phyloP scores from a whole-genome alignment of 2,329 filamentous ascomycete species.

The Scedosporium boydii region DNA sequence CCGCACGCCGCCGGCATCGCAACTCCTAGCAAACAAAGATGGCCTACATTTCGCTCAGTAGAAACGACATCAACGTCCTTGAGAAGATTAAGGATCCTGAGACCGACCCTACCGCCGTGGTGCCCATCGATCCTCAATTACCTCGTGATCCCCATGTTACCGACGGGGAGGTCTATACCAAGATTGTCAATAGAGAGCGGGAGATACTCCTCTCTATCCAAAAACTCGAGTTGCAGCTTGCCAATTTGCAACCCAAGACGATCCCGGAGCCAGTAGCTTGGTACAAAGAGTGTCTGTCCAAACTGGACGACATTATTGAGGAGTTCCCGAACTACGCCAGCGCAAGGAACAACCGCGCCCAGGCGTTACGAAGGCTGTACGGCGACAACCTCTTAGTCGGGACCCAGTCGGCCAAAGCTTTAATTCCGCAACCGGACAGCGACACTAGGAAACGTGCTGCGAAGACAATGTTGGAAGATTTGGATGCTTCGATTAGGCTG shows the following conservation, averaged over 20 bases:
- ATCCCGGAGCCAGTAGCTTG: conserved; percentile 28
- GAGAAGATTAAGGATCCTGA: conserved; percentile 61
- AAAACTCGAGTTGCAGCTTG: conserved; percentile 42
- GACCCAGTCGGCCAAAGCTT: conserved; percentile 25
- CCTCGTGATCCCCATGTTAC: conserved; percentile 49
- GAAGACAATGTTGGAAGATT: conserved; percentile 37
- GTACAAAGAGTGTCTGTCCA: conserved; percentile 37
- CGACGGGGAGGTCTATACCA: conserved; percentile 39
- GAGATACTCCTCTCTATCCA: conserved; percentile 46
- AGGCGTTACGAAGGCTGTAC: conserved; percentile 52
- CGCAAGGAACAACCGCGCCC: conserved; percentile 65
- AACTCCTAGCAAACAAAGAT: conserved; percentile 23
- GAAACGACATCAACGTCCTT: conserved; percentile 51
- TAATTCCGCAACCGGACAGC: conserved; percentile 27
- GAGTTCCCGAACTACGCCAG: conserved; percentile 59
- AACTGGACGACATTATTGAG: conserved; percentile 46
- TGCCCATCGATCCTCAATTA: conserved; percentile 43
- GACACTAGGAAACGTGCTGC: conserved; percentile 30
- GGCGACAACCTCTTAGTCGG: conserved; percentile 48
- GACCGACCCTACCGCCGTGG: conserved; percentile 42
- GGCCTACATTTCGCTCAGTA: conserved; percentile 40
- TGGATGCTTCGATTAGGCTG: conserved; percentile 48
- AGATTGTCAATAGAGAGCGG: conserved; percentile 39
- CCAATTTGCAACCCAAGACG: conserved; percentile 27
- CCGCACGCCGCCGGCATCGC: background rate